Evolutionary conservation across 2,329 filamentous ascomycete genomes (phyloP).

Genomic region (Penicillium sp.): DNA sequence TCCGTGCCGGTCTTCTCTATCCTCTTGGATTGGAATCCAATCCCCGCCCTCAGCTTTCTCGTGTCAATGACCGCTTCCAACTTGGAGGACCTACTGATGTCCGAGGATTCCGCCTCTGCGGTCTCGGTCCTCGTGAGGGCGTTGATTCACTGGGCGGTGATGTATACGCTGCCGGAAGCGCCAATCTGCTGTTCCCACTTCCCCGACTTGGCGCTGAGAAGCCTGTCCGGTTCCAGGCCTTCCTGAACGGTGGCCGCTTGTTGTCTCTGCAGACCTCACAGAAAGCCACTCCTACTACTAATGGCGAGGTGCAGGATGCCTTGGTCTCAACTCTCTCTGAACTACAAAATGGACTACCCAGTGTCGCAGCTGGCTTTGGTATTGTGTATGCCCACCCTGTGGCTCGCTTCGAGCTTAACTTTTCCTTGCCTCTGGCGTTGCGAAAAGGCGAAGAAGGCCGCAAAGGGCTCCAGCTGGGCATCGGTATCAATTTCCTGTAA

Average conservation of each 20-base stretch:
- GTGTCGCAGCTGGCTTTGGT: slow-evolving; percentile 80
- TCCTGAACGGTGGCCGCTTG: slow-evolving; percentile 84
- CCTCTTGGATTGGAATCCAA: slow-evolving; percentile 66
- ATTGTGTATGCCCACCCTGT: slow-evolving; percentile 93
- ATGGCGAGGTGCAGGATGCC: slow-evolving; percentile 45
- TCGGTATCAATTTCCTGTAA: slow-evolving; percentile 91
- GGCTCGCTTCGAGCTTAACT: slow-evolving; percentile 93
- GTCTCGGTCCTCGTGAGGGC: slow-evolving; percentile 84
- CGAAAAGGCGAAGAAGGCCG: slow-evolving; percentile 80
- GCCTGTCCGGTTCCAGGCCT: slow-evolving; percentile 82
- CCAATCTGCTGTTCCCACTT: slow-evolving; percentile 80
- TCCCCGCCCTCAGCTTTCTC: slow-evolving; percentile 62
- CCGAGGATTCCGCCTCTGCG: slow-evolving; percentile 85
- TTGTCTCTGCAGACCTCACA: slow-evolving; percentile 66
- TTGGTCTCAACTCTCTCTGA: slow-evolving; percentile 63
- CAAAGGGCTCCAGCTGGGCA: slow-evolving; percentile 92
- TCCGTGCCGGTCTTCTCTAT: slow-evolving; percentile 79
- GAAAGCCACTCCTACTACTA: slow-evolving; percentile 48
- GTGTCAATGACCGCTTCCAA: slow-evolving; percentile 91
- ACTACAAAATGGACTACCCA: slow-evolving; percentile 73
- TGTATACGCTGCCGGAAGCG: slow-evolving; percentile 82
- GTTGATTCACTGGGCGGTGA: slow-evolving; percentile 86
- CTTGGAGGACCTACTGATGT: slow-evolving; percentile 94
- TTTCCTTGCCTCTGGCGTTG: slow-evolving; percentile 79
- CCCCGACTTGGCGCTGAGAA: slow-evolving; percentile 78